A percentile compares a stretch with the other conserved stretches of the same genome.
Conservation (phyloP, 345 rosid species). For the Mangifera indica region DNA sequence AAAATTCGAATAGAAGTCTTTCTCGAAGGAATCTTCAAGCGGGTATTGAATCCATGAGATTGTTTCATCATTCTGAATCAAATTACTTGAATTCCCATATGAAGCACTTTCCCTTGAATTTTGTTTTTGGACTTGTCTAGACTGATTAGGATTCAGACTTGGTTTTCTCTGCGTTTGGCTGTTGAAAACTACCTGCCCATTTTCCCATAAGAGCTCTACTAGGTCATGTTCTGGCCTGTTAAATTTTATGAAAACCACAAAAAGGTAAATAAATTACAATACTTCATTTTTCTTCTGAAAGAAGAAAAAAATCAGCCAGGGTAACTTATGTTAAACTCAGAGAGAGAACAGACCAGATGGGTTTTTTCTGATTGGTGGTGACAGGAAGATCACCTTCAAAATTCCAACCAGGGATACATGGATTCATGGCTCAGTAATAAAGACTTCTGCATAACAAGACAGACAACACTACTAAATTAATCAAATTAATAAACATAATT, state of each 20-base stretch:
- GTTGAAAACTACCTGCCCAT: slow-evolving; percentile 61
- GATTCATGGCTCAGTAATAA: slow-evolving; percentile 50
- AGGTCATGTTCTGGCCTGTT: slow-evolving; percentile 57
- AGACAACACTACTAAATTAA: slow-evolving; percentile 1
- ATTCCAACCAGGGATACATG: slow-evolving; percentile 53
- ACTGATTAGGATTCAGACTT: slow-evolving; percentile 17
- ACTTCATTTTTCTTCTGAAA: background rate
- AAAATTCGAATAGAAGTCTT: slow-evolving; percentile 53
- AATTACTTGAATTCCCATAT: slow-evolving; percentile 32
- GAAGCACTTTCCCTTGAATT: slow-evolving; percentile 23
- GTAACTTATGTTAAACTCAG: background rate
- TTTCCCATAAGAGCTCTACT: slow-evolving; percentile 66
- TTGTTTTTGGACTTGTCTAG: slow-evolving; percentile 28
- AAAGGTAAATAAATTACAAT: background rate
- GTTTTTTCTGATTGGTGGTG: slow-evolving; percentile 38
- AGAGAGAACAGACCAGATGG: slow-evolving; percentile 37
- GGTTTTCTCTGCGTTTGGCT: slow-evolving; percentile 54
- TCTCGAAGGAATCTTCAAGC: slow-evolving; percentile 50
- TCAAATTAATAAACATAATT: background rate
- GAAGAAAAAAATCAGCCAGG: background rate
- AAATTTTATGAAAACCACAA: background rate
- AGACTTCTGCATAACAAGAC: slow-evolving; percentile 22
- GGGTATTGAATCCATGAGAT: slow-evolving; percentile 65
- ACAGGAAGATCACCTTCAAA: slow-evolving; percentile 45
- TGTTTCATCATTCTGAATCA: slow-evolving; percentile 59